Evolutionary conservation across 1,284 basidiomycete species (phyloP).

Genomic region (Filobasidium uniguttulatum): DNA sequence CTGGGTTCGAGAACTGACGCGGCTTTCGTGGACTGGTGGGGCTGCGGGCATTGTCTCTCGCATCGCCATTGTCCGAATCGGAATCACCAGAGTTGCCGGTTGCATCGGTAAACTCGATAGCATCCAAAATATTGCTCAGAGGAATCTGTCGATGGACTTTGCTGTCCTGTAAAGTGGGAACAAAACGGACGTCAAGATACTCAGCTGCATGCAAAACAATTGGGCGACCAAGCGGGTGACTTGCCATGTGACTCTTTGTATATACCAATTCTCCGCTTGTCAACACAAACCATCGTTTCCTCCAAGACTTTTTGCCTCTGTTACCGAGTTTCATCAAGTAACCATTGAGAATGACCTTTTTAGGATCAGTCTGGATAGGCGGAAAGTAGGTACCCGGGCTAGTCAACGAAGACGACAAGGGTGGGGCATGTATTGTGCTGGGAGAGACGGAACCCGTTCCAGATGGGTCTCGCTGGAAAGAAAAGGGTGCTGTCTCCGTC

Average conservation of each 20-base stretch:
- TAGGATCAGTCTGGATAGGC: conserved; percentile 42
- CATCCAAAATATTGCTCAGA: conserved; percentile 75
- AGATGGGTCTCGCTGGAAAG: too few species aligned
- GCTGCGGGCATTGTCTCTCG: background rate
- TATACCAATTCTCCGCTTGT: conserved; percentile 69
- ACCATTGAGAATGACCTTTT: conserved; percentile 65
- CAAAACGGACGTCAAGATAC: background rate
- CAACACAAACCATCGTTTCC: conserved; percentile 83
- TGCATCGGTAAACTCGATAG: conserved; percentile 63
- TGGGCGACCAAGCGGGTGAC: conserved; percentile 12
- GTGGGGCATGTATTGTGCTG: conserved; percentile 7
- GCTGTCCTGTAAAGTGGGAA: conserved; percentile 49
- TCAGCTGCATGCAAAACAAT: background rate
- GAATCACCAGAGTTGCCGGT: conserved; percentile 8
- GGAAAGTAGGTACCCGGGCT: background rate
- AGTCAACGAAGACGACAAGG: background rate
- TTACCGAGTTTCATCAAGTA: conserved; percentile 96
- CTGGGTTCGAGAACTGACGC: background rate
- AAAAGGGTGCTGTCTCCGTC: too few species aligned
- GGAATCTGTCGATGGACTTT: conserved; percentile 76
- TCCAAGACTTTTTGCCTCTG: conserved; percentile 74
- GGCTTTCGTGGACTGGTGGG: conserved; percentile 3
- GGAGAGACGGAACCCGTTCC: too few species aligned
- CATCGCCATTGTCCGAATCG: conserved; percentile 17
- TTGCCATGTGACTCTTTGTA: conserved; percentile 75